Evolutionary conservation across 768 basidiomycete genomes (phyloP).

Genomic region (Xerocomellus chrysenteron): DNA sequence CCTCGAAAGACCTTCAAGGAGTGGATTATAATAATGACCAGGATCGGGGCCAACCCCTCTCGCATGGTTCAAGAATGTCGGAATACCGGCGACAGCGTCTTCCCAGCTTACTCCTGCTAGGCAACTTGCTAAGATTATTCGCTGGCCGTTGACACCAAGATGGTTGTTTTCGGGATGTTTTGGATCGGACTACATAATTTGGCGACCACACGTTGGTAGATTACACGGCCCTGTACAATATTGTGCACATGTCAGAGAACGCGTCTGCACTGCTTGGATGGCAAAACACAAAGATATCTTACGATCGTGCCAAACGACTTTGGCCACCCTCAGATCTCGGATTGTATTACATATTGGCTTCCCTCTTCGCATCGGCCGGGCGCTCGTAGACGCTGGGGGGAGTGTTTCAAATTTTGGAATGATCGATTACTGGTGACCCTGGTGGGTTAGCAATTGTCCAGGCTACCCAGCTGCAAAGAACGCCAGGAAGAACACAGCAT

Average conservation of each 20-base stretch:
- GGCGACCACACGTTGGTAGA: conserved; percentile 2
- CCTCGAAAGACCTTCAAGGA: neutral
- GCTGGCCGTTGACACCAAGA: neutral
- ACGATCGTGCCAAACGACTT: neutral
- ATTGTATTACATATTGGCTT: neutral
- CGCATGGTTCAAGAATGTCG: neutral
- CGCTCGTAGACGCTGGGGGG: neutral
- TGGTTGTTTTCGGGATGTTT: neutral
- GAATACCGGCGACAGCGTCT: neutral
- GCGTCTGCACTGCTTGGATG: neutral
- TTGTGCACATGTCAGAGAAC: conserved; percentile 2
- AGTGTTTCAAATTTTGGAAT: neutral
- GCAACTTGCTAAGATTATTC: neutral
- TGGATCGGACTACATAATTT: neutral
- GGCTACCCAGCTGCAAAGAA: neutral
- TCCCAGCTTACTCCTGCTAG: neutral
- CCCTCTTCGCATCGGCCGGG: conserved; percentile 9
- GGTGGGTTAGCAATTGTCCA: too few species aligned
- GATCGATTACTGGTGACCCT: neutral
- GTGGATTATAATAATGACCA: neutral
- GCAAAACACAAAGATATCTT: neutral
- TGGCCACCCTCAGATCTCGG: neutral
- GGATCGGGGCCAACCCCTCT: neutral
- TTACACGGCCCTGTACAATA: neutral
- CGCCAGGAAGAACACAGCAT: neutral